Evolutionary conservation across 2,329 filamentous ascomycete species (phyloP).

Genomic region (Lachnellula hyalina): DNA sequence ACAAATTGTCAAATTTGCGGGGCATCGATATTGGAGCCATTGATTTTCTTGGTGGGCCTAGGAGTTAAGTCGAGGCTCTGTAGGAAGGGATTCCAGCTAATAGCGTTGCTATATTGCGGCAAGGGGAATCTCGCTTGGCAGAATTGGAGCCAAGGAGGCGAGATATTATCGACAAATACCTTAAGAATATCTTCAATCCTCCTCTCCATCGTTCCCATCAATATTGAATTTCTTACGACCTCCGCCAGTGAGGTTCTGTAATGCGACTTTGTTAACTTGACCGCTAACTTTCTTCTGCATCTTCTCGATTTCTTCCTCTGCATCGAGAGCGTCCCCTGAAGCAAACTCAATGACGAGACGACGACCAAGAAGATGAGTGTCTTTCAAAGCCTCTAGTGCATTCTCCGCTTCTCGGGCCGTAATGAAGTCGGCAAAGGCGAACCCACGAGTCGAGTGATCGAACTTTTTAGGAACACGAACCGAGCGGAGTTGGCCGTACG

Average conservation of each 20-base stretch:
- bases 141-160: slow-evolving; percentile 7
- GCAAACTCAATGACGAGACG: slow-evolving; percentile 89
- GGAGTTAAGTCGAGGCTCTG: slow-evolving; percentile 3
- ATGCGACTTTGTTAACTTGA: slow-evolving; percentile 83
- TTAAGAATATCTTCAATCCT: slow-evolving; percentile 31
- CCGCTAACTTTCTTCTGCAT: slow-evolving; percentile 94
- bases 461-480: slow-evolving; percentile 95
- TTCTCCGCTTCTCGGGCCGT: slow-evolving; percentile 84
- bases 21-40: slow-evolving; percentile 1
- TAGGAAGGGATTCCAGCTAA: not conserved
- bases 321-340: slow-evolving; percentile 79
- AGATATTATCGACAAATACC: slow-evolving; percentile 21
- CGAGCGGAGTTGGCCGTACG: slow-evolving; percentile 87
- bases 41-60: not conserved
- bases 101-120: not conserved
- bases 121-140: slow-evolving; percentile 13
- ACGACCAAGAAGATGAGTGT: slow-evolving; percentile 89
- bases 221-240: slow-evolving; percentile 87
- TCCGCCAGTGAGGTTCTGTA: slow-evolving; percentile 80
- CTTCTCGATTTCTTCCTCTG: slow-evolving; percentile 92
- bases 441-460: slow-evolving; percentile 80
- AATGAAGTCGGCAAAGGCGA: slow-evolving; percentile 94
- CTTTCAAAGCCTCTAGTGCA: slow-evolving; percentile 83
- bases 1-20: not conserved
- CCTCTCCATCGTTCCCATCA: slow-evolving; percentile 58